Conservation (phyloP, 1,139 yeast genomes). For the Hansenula sp. region DNA sequence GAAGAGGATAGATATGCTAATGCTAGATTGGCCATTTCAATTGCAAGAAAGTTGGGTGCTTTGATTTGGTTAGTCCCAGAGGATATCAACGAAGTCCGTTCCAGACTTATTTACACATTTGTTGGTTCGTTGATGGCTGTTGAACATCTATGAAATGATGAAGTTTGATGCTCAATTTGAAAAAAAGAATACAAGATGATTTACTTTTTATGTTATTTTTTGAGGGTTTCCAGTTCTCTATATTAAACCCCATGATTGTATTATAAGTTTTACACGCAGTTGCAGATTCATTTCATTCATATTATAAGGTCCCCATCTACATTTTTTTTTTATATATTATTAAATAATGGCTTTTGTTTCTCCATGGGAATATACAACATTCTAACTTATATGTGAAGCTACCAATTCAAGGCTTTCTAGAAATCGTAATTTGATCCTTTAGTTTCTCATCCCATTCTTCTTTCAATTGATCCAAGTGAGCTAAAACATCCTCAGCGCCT, state of each 20-base stretch:
- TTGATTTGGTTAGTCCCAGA: slow-evolving; percentile 99
- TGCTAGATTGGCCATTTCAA: slow-evolving; percentile 94
- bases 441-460: slow-evolving; percentile 67
- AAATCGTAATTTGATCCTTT: slow-evolving; percentile 64
- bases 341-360: background rate
- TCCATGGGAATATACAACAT: background rate
- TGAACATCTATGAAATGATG: slow-evolving; percentile 21
- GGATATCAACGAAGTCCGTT: slow-evolving; percentile 93
- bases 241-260: background rate
- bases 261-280: background rate
- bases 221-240: no score
- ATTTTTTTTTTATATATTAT: background rate
- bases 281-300: background rate
- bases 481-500: slow-evolving; percentile 60
- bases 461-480: slow-evolving; percentile 53
- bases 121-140: slow-evolving; percentile 91
- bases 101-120: slow-evolving; percentile 88
- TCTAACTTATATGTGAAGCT: background rate
- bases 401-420: slow-evolving; percentile 28
- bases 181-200: no score
- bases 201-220: no score
- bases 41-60: slow-evolving; percentile 97
- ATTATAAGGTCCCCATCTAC: background rate
- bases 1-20: slow-evolving; percentile 90
- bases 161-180: no score